Percentiles rank a stretch among this genome's conserved stretches.
These are phyloP conservation scores for Cladorrhinum sp. DNA, from an alignment of 2,329 filamentous ascomycete genomes.

Conservation along the genomic window DNA sequence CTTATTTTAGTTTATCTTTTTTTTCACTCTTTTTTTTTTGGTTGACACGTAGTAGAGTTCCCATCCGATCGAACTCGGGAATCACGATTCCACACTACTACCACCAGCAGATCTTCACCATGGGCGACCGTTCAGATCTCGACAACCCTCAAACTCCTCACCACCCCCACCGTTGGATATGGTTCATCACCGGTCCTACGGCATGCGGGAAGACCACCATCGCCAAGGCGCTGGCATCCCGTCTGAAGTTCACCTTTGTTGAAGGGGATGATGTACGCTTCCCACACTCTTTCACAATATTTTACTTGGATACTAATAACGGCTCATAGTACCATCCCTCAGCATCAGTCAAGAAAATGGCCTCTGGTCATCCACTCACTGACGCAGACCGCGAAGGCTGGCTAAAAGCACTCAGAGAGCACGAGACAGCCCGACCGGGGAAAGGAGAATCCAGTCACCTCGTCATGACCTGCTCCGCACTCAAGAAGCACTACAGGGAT, in stretches of 20 bases:
- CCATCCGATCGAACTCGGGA: too few species aligned
- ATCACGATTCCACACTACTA: neutral
- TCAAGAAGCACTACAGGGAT: constrained; percentile 75
- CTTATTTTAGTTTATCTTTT: too few species aligned
- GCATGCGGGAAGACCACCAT: constrained; percentile 62
- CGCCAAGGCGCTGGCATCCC: constrained; percentile 47
- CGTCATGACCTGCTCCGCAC: constrained; percentile 74
- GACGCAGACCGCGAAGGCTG: constrained; percentile 78
- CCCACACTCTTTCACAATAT: neutral
- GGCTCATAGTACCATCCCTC: constrained; percentile 62
- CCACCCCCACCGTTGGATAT: constrained; percentile 44
- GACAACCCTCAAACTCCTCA: neutral
- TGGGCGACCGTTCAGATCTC: neutral
- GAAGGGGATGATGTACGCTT: constrained; percentile 60
- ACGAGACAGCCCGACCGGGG: constrained; percentile 37
- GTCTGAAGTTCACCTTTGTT: constrained; percentile 52
- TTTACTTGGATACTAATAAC: too few species aligned
- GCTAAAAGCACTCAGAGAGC: constrained; percentile 60
- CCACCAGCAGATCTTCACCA: neutral
- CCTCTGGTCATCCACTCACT: constrained; percentile 62
- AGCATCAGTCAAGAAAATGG: constrained; percentile 71
- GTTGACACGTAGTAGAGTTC: too few species aligned
- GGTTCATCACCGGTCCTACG: constrained; percentile 59
- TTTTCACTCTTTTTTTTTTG: too few species aligned
- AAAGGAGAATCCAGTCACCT: constrained; percentile 47